Conservation (phyloP, 129 eudicot genomes). For the Kitagawia praeruptora region DNA sequence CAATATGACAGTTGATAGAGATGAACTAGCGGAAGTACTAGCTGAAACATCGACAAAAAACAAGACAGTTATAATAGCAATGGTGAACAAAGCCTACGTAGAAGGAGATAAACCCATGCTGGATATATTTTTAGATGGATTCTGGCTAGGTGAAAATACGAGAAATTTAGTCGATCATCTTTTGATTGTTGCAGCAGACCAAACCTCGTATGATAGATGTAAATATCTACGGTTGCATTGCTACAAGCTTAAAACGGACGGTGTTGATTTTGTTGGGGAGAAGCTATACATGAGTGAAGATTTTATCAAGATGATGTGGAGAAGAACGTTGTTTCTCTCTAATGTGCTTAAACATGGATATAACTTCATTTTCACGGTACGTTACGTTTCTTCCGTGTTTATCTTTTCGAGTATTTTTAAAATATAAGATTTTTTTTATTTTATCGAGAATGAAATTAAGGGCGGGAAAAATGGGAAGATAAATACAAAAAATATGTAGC, state of each 20-base stretch:
- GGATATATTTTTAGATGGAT: constrained; percentile 60
- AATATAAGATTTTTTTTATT: neutral
- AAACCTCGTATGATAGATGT: constrained; percentile 55
- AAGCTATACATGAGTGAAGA: constrained; percentile 61
- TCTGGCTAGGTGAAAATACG: constrained; percentile 69
- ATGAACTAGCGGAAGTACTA: constrained; percentile 45
- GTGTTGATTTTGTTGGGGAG: constrained; percentile 52
- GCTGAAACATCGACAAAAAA: constrained; percentile 42
- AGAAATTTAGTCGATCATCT: constrained; percentile 32
- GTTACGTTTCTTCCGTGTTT: constrained; percentile 2
- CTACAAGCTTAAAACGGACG: constrained; percentile 57
- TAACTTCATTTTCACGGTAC: constrained; percentile 71
- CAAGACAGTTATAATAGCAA: constrained; percentile 51
- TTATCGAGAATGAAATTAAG: neutral
- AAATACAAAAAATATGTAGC: neutral
- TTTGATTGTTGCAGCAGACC: constrained; percentile 68
- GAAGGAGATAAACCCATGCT: constrained; percentile 75
- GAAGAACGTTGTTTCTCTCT: constrained; percentile 57
- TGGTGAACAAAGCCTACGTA: constrained; percentile 61
- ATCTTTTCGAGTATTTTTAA: neutral
- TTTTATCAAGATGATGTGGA: constrained; percentile 87
- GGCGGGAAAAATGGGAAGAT: neutral
- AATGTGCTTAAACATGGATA: constrained; percentile 67
- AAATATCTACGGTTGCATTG: constrained; percentile 49
- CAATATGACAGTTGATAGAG: constrained; percentile 16